Base-by-base conservation (phyloP, 2,329 filamentous ascomycete species). In the Penicillium sp. region DNA sequence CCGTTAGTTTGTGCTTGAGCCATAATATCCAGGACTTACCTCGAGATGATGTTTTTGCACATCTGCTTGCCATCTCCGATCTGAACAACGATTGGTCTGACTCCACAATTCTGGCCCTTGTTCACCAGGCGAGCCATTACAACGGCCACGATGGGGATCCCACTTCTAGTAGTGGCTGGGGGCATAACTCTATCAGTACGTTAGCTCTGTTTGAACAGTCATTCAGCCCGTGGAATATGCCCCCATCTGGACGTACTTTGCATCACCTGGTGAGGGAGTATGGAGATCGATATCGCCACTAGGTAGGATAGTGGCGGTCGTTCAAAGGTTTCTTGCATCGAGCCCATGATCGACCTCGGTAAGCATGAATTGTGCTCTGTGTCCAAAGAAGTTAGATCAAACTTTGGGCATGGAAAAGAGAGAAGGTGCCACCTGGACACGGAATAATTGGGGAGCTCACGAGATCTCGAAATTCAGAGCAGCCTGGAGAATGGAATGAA, bases 311-410 rank as follows among this genome's bases (percentile, higher is more conserved):
- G 69, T 75, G 5, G 72, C 74, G 0, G 66, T 74, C 2, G 74
- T 77, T 52, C 77, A 69, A 4, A 77, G 46, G 31, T 76, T 75
- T 2, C 63, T 59, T 1, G 73, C 72, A 55, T 77, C 74, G 3
- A 76, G 61, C 1, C 75, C 74, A 51, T 76, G 74, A 1, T 71
- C 71, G 5, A 75, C 52, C 50, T 78, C 74, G 0, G 73, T 77
- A 2, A 77, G 63, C 63, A 77, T 65, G 49, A 74, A 78, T 44
- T 74, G 65, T 8, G 57, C 52, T 7, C 59, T 67, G 4, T 4
- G 11, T 43, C 13, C 10, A 7, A 16, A 5, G 2, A 7, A 10
- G 18, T 50, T 10, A 43, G 14, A 11, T 36, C 1, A 10, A 34
- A 14, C 1, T 10, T 2, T 16, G 24, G 6, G 13, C 11, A 22